A percentile compares a stretch with the other conserved stretches of the same genome.
Evolutionary conservation across 345 rosid species (phyloP).

Genomic region (Nephelium lappaceum): DNA sequence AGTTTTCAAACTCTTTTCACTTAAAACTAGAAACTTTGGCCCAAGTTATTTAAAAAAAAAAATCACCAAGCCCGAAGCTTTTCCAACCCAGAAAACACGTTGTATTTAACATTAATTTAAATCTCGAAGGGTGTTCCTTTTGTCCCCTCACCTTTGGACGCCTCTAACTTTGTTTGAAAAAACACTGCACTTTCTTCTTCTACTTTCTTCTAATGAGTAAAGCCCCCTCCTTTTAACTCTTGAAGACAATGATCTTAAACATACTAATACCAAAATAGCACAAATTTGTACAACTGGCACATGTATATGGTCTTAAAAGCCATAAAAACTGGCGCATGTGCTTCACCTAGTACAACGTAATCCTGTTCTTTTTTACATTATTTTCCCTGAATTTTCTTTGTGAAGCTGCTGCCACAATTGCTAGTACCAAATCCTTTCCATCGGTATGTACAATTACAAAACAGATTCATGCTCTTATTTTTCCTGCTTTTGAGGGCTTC

Average conservation of each 20-base stretch:
- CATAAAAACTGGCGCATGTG: slow-evolving; percentile 10
- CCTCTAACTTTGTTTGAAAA: not conserved
- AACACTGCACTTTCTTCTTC: not conserved
- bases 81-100: slow-evolving; percentile 53
- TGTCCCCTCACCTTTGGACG: slow-evolving; percentile 37
- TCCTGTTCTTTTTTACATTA: not conserved
- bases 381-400: too few relatives aligned
- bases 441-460: not conserved
- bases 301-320: slow-evolving; percentile 10
- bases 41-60: not conserved
- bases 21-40: slow-evolving; percentile 41
- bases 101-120: slow-evolving; percentile 16
- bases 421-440: not conserved
- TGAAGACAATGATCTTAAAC: not conserved
- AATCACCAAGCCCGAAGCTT: slow-evolving; percentile 39
- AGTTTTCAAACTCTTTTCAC: slow-evolving; percentile 26
- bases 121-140: slow-evolving; percentile 39
- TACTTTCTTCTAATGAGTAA: too few relatives aligned
- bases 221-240: not conserved
- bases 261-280: not conserved
- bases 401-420: too few relatives aligned
- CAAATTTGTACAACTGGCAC: not conserved
- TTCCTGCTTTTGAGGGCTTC: not conserved
- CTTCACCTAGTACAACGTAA: slow-evolving; percentile 8
- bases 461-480: not conserved